Evolutionary conservation across 805 yeast species (phyloP).

Genomic region (Clavispora fructus): DNA sequence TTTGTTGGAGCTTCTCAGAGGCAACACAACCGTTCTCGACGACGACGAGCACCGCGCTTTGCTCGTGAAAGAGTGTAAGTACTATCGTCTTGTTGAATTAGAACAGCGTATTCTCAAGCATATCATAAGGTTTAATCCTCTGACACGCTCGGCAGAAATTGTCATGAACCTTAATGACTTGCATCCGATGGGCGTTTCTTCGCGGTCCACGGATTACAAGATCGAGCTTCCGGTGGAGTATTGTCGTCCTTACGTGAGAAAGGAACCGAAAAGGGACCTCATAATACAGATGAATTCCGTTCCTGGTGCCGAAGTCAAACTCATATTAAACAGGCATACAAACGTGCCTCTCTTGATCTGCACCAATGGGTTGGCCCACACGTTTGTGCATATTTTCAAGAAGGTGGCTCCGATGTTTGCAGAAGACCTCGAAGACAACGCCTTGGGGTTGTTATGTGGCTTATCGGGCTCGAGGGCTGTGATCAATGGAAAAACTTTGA

Average conservation of each 20-base stretch:
- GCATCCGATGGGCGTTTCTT: constrained; percentile 29
- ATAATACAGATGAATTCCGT: constrained; percentile 27
- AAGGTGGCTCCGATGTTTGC: constrained; percentile 14
- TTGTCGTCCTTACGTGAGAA: constrained; percentile 27
- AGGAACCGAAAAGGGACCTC: constrained; percentile 28
- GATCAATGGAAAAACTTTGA: constrained; percentile 33
- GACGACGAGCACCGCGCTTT: constrained; percentile 52
- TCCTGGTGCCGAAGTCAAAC: constrained; percentile 24
- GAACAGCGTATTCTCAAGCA: constrained; percentile 66
- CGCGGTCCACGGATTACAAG: constrained; percentile 13
- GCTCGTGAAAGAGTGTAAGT: constrained; percentile 65
- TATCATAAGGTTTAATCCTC: constrained; percentile 47
- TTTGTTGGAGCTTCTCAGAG: constrained; percentile 51
- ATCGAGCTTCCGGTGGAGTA: constrained; percentile 24
- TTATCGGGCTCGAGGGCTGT: constrained; percentile 23
- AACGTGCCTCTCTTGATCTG: constrained; percentile 23
- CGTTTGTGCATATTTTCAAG: constrained; percentile 22
- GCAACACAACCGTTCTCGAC: constrained; percentile 43
- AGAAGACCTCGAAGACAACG: constrained; percentile 14
- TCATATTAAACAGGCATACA: constrained; percentile 25
- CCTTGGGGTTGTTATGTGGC: constrained; percentile 20
- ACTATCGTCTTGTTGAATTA: constrained; percentile 68
- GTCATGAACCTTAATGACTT: constrained; percentile 45
- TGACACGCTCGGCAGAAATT: constrained; percentile 50
- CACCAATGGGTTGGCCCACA: constrained; percentile 19